phyloP scores from a whole-genome alignment of 2,329 filamentous ascomycete species.

The Fusarium penzigii region DNA sequence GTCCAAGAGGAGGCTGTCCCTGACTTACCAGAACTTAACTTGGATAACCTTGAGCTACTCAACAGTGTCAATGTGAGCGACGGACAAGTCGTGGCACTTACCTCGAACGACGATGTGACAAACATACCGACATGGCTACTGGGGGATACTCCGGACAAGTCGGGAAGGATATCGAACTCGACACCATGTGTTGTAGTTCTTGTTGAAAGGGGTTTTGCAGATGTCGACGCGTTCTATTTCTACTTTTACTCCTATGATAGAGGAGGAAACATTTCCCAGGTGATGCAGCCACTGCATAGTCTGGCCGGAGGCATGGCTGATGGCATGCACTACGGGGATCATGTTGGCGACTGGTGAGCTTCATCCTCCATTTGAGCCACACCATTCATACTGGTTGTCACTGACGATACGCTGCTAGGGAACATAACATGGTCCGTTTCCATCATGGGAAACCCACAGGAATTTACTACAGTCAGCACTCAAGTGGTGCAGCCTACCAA shows the following conservation, averaged over 20 bases:
- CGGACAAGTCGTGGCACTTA: conserved; percentile 24
- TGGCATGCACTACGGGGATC: conserved; percentile 26
- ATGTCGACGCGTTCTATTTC: conserved; percentile 33
- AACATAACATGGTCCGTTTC: conserved; percentile 37
- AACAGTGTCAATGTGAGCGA: conserved; percentile 11
- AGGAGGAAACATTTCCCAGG: too few relatives aligned
- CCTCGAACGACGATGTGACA: conserved; percentile 27
- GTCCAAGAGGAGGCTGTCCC: conserved; percentile 16
- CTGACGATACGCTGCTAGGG: too few relatives aligned
- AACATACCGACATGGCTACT: conserved; percentile 26
- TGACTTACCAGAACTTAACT: conserved; percentile 19
- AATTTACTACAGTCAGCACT: conserved; percentile 33
- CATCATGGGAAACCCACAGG: conserved; percentile 24
- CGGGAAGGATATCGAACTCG: too few relatives aligned
- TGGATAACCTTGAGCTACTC: conserved; percentile 31
- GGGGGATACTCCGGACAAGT: conserved; percentile 24
- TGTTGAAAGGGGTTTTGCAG: conserved; percentile 17
- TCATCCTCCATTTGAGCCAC: too few relatives aligned
- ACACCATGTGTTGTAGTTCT: conserved; percentile 24
- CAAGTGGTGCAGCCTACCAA: conserved; percentile 23
- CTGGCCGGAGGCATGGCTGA: conserved; percentile 15
- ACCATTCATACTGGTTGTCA: too few relatives aligned
- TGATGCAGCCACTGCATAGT: too few relatives aligned
- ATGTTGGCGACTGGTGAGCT: conserved; percentile 7
- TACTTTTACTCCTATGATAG: conserved; percentile 37